Evolutionary conservation across 108 stramenopile genomes (phyloP).

Genomic region (Parietichytrium sp.): DNA sequence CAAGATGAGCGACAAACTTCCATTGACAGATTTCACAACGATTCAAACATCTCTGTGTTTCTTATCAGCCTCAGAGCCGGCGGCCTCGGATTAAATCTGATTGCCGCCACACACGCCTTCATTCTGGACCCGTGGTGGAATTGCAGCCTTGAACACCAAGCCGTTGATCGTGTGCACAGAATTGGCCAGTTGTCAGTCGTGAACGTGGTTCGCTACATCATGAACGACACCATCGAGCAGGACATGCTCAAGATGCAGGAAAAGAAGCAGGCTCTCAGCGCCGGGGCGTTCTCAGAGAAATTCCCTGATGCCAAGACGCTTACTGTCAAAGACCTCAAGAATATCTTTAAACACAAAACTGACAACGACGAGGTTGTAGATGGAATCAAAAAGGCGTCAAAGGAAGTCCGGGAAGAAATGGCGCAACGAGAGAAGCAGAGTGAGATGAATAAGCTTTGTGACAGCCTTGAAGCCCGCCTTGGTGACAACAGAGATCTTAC

Average conservation of each 20-base stretch:
- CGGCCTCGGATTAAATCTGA: constrained; percentile 65
- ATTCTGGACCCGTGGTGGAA: constrained; percentile 69
- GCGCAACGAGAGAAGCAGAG: no score
- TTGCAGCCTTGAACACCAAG: constrained; percentile 76
- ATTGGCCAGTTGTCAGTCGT: constrained; percentile 91
- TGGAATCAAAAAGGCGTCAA: not conserved
- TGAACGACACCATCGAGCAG: constrained; percentile 93
- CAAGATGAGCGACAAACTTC: constrained; percentile 39
- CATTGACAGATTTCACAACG: constrained; percentile 48
- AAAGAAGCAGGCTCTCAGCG: constrained; percentile 90
- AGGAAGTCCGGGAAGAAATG: not conserved
- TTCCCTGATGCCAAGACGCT: constrained; percentile 19
- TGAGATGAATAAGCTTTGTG: not conserved
- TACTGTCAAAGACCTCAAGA: constrained; percentile 34
- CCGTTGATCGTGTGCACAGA: constrained; percentile 94
- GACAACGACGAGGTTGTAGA: not conserved
- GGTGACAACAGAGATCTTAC: not conserved
- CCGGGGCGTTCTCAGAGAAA: constrained; percentile 77
- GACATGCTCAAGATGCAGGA: constrained; percentile 93
- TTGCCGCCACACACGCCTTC: constrained; percentile 56
- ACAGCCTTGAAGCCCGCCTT: not conserved
- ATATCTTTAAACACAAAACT: not conserved
- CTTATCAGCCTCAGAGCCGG: constrained; percentile 65
- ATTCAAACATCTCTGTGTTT: constrained; percentile 47
- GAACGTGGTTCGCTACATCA: constrained; percentile 88